Evolutionary conservation across 83 land plant species (phyloP), one percentile per base, ranked within the genome.

Genomic region (Picea engelmannii): DNA sequence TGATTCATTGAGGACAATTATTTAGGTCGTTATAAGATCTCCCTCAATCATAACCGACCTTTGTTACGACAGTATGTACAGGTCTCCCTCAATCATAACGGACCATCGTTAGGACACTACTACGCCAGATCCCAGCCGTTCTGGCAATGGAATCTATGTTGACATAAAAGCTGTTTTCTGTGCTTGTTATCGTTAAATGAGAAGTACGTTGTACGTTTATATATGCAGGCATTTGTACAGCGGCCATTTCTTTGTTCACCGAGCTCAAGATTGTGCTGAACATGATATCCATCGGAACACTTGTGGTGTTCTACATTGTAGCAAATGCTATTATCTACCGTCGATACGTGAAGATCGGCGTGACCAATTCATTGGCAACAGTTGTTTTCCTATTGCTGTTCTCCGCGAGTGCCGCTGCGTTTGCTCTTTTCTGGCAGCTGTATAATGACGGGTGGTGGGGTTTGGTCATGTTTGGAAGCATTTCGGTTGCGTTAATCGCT

Each of bases 271-370:
- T 91, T n/a, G 89, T 93, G n/a, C 47, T 93, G 38, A 85, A 93
- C 23, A 85, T 95, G 84, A 87, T 93, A 76, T 88, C 90, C 47
- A 90, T 95, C 59, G 92, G 98, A 78, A 91, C 94, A 0, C 91
- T 95, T 59, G 31, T 93, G 65, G 98, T 95, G 62, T 95, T 93
- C 88, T 93, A 90, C 79, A 60, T 95, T 78, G 98, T 95, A 8
- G 91, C 98, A 23, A 93, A 91, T 74, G 98, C 98, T n/a, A 91
- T 93, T 78, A 83, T 95, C 69, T 91, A 90, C 83, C 91, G 88
- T 0, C 82, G 92, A 15, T 81, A 95, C 66, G 89, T 85, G n/a
- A 84, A 75, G 40, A 63, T 13, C 0, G 87, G 95, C 20, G 61
- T 63, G 38, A 88, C 84, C 23, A 89, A 84, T 12, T 85, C 94